Percentiles rank a stretch among this genome's conserved stretches.
Conservation (phyloP, 768 basidiomycete genomes). For the Nevesoporus exiguus region DNA sequence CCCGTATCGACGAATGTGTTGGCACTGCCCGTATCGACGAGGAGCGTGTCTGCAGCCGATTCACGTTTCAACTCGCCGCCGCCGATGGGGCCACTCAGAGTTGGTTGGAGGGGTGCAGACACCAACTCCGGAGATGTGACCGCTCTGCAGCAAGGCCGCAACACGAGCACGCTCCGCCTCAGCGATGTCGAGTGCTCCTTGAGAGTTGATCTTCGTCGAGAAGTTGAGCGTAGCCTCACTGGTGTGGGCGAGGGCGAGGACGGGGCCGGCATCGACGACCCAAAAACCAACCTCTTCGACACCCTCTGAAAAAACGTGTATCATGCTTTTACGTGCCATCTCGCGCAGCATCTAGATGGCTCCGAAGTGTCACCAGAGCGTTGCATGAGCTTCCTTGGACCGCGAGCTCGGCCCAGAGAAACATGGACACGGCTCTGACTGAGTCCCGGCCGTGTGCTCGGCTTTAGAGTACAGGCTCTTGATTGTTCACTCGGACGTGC, state of each 20-base stretch:
- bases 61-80: background rate
- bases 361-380: background rate
- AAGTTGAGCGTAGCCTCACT: constrained; percentile 9
- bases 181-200: constrained; percentile 10
- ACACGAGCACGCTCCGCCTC: constrained; percentile 13
- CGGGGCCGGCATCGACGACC: background rate
- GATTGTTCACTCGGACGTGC: background rate
- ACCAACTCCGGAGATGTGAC: background rate
- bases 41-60: constrained; percentile 16
- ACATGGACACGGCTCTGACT: too few species aligned
- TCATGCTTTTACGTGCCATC: background rate
- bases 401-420: too few species aligned
- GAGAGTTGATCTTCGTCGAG: constrained; percentile 7
- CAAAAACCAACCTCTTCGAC: background rate
- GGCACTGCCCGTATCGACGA: constrained; percentile 17
- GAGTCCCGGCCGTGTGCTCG: background rate
- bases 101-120: constrained; percentile 25
- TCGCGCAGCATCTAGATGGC: background rate
- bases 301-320: background rate
- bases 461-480: background rate
- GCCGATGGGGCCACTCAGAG: constrained; percentile 15
- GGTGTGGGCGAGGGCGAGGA: background rate
- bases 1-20: constrained; percentile 24
- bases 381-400: background rate
- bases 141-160: constrained; percentile 3